These are phyloP conservation scores for Craspedostauros australis DNA, from an alignment of 108 stramenopile genomes.

Conservation along the genomic window DNA sequence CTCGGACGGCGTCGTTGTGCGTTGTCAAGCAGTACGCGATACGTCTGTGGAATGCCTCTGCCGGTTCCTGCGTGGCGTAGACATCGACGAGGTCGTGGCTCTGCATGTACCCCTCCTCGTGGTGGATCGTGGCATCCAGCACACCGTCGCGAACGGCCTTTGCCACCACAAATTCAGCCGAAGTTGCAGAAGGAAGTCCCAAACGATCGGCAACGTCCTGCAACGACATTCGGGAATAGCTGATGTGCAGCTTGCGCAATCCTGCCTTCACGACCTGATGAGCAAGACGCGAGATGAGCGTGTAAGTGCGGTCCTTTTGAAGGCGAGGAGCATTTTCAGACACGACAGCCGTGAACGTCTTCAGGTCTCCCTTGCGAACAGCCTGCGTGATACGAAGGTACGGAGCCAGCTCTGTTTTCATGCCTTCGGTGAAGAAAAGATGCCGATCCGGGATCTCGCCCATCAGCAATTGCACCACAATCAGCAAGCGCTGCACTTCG, in stretches of 20 bases:
- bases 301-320: slow-evolving; percentile 81
- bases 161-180: slow-evolving; percentile 96
- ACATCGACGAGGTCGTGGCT: slow-evolving; percentile 92
- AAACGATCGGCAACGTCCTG: slow-evolving; percentile 89
- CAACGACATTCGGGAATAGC: slow-evolving; percentile 84
- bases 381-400: slow-evolving; percentile 93
- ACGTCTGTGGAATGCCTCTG: slow-evolving; percentile 96
- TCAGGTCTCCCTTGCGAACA: slow-evolving; percentile 93
- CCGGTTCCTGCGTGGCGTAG: slow-evolving; percentile 94
- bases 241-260: slow-evolving; percentile 87
- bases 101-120: slow-evolving; percentile 83
- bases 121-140: slow-evolving; percentile 97
- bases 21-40: slow-evolving; percentile 98
- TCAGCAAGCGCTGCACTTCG: slow-evolving; percentile 74
- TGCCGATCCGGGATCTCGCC: slow-evolving; percentile 94
- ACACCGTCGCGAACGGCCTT: slow-evolving; percentile 99
- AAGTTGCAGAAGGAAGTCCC: slow-evolving; percentile 70
- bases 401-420: slow-evolving; percentile 73
- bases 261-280: slow-evolving; percentile 98
- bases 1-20: slow-evolving; percentile 96
- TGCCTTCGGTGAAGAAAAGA: slow-evolving; percentile 82
- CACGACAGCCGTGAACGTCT: slow-evolving; percentile 75
- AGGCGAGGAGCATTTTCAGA: slow-evolving; percentile 55
- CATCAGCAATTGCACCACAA: slow-evolving; percentile 94
- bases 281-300: slow-evolving; percentile 90